Evolutionary conservation across 2,329 filamentous ascomycete genomes (phyloP), one percentile per base, ranked within the genome.

Genomic region (Xylariaceae sp.): DNA sequence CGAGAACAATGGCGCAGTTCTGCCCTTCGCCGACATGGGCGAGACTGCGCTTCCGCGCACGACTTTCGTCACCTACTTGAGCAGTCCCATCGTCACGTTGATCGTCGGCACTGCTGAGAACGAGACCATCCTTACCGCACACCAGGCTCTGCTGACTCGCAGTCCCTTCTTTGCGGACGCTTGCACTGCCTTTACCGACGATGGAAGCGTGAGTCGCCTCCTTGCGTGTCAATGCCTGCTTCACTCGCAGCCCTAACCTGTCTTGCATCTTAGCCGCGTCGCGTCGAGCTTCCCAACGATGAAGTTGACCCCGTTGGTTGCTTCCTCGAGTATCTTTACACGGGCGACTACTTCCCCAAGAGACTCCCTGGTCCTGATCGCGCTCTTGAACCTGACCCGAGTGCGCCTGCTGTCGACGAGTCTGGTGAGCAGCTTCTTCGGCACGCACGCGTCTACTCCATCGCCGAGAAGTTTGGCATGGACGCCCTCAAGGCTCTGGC

Each of bases 381-480:
- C 49, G 76, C 80, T 34, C 84, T 95, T 51, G 90, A 95, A 71
- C 73, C 79, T 57, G 88, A 93, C 71, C 82, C 87, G 0, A 75
- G 81, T 6, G 73, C 85, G 10, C 88, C 88, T 2, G 72, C 76
- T 0, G 79, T 90, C 58, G 92, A 96, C 75, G 82, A 90, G 71
- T 84, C 83, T n/a, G 92, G 92, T 65, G 82, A 88, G 11, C 89
- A 93, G 71, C 86, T 97, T 15, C 85, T 97, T 62, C 90, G 89
- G 70, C 92, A 97, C 73, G 92, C 92, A 18, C 88, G 89, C 64
- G 84, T 96, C 64, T 96, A 96, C 78, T 96, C 90, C 0, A 80
- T 97, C 23, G 92, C 90, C 23, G 88, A 92, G 68, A 91, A 88
- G 74, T 86, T 94, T 62, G 82, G 85, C 47, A 76, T 91, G 52